phyloP scores from a whole-genome alignment of 257 asterid genomes.

The Mitragyna speciosa region DNA sequence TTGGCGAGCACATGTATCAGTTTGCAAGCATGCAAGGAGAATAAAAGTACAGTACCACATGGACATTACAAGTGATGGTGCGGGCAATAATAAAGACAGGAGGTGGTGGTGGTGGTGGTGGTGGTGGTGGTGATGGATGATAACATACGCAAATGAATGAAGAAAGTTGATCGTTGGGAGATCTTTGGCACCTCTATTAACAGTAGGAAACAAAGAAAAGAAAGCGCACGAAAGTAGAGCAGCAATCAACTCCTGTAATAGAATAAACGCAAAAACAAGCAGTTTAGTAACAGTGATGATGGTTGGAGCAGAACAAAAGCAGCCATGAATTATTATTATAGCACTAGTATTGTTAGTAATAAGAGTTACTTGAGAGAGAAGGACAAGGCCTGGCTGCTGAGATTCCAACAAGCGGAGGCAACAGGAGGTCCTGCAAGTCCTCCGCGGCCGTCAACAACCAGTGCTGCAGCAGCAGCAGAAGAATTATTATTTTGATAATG shows the following conservation, averaged over 20 bases:
- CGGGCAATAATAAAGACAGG: background rate
- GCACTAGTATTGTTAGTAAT: background rate
- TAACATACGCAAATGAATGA: constrained; percentile 72
- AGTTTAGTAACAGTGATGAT: background rate
- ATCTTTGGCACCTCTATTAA: constrained; percentile 62
- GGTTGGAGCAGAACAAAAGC: background rate
- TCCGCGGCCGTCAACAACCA: constrained; percentile 19
- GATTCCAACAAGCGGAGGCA: constrained; percentile 66
- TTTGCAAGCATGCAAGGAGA: too few species aligned
- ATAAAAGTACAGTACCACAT: background rate
- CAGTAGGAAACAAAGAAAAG: constrained; percentile 79
- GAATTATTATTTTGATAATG: constrained; percentile 44
- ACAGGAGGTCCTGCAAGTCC: constrained; percentile 26
- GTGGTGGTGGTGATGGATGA: constrained; percentile 12
- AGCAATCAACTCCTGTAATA: constrained; percentile 80
- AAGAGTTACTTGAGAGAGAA: constrained; percentile 67
- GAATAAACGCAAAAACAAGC: constrained; percentile 1
- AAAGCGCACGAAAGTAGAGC: constrained; percentile 83
- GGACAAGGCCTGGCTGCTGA: constrained; percentile 70
- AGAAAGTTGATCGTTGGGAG: constrained; percentile 83
- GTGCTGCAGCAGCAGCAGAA: too few species aligned
- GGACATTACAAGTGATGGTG: background rate
- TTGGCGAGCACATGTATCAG: too few species aligned
- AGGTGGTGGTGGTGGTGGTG: constrained; percentile 10
- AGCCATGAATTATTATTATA: too few species aligned